Percentiles rank a stretch among this genome's conserved stretches.
Conservation (phyloP, 2,329 filamentous ascomycete species). For the Stenocarpella maydis region DNA sequence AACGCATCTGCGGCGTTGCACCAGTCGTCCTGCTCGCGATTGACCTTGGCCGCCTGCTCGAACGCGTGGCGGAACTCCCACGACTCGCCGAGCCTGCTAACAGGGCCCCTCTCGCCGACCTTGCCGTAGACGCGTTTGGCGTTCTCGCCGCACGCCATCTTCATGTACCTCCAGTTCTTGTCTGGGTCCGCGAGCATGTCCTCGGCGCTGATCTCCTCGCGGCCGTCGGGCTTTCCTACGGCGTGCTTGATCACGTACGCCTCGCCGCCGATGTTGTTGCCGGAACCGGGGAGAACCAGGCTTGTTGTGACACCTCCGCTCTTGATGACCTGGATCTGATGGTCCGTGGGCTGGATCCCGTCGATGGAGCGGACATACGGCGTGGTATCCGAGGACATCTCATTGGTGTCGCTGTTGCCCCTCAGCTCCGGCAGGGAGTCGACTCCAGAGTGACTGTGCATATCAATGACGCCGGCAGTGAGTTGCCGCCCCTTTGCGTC, state of each 20-base stretch:
- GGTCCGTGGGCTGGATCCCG: constrained; percentile 68
- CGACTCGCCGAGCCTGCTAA: constrained; percentile 72
- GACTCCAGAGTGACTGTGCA: constrained; percentile 74
- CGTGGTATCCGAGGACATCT: constrained; percentile 69
- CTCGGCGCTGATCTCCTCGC: constrained; percentile 67
- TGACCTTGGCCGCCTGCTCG: constrained; percentile 65
- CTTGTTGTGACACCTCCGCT: constrained; percentile 77
- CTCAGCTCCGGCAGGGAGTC: constrained; percentile 61
- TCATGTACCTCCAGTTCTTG: constrained; percentile 73
- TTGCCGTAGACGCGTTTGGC: constrained; percentile 69
- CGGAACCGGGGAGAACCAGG: constrained; percentile 71
- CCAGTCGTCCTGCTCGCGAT: constrained; percentile 73
- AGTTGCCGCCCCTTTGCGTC: constrained; percentile 68
- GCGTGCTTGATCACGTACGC: constrained; percentile 75
- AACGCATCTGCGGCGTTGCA: constrained; percentile 62
- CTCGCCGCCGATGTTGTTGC: constrained; percentile 78
- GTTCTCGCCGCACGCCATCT: constrained; percentile 80
- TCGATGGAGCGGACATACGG: constrained; percentile 75
- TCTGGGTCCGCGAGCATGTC: constrained; percentile 74
- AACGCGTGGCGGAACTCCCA: constrained; percentile 75
- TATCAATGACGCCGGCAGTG: constrained; percentile 74
- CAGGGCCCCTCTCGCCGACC: constrained; percentile 60
- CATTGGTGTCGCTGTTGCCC: constrained; percentile 69
- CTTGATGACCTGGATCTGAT: constrained; percentile 73
- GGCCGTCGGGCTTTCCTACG: constrained; percentile 65